Evolutionary conservation across 352 stramenopile genomes (phyloP), one percentile per base, ranked within the genome.

Genomic region (Pythium insidiosum): DNA sequence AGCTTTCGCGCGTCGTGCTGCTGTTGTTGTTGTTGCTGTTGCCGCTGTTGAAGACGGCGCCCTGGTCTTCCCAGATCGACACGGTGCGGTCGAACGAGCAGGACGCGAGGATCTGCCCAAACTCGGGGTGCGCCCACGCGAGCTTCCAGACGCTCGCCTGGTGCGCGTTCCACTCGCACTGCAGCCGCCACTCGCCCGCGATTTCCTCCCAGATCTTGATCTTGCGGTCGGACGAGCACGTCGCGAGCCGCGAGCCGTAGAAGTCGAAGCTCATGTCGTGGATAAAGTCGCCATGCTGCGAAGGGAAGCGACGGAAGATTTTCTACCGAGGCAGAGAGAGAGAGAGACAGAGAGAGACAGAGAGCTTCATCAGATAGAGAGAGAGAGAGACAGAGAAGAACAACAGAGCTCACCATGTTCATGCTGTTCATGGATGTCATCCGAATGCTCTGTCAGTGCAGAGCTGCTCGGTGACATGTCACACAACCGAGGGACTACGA

Each of bases 121-220:
- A 98, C 69, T 98, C 91, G 0, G 95, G 92, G 58, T 98, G 91
- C 0, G 86, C 89, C 93, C 93, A 98, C 38, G 75, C 83, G 35
- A 98, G 63, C 55, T 95, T 95, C 69, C 82, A 97, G 6, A 98
- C 90, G 21, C 85, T 86, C 9, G 85, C 90, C 54, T 95, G 80
- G 42, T 94, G 78, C 35, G 79, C 78, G 45, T 81, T 93, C 84
- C 81, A 89, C 72, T 98, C 90, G 50, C 88, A 78, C 54, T 87
- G 64, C 25, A 91, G 73, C 20, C 74, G 63, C 85, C 87, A 96
- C 34, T 95, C 90, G 38, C 80, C 61, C 18, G 63, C 73, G 47
- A 83, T 46, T 52, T 91, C 73, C 45, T 94, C 81, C 80, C 82
- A 95, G 53, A 93, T 84, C 51, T 95, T 95, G 60, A 97, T 94